These are phyloP conservation scores for Glycine latifolia DNA, from an alignment of 306 rosid species.

Conservation along the genomic window DNA sequence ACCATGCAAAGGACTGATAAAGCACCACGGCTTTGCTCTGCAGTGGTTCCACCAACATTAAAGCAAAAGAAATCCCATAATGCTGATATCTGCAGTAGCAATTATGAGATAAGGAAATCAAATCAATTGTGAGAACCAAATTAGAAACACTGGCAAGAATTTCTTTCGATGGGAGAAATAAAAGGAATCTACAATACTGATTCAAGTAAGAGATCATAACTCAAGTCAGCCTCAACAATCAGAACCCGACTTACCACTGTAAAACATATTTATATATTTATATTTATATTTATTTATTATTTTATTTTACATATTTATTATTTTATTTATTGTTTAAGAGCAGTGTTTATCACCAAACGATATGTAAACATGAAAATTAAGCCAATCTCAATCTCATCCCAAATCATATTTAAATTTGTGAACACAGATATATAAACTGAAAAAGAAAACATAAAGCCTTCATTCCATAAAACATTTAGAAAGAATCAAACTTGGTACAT, in stretches of 20 bases:
- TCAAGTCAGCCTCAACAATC: constrained; percentile 30
- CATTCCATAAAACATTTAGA: constrained; percentile 13
- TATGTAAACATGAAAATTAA: constrained; percentile 24
- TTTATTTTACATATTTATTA: neutral
- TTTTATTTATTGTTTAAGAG: neutral
- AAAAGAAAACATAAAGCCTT: constrained; percentile 30
- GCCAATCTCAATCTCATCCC: constrained; percentile 23
- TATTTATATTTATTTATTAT: neutral
- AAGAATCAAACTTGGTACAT: neutral
- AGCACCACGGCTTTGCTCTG: constrained; percentile 94
- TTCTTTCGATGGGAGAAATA: constrained; percentile 22
- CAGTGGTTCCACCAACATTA: constrained; percentile 86
- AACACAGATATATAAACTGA: neutral
- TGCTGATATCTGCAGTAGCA: constrained; percentile 71
- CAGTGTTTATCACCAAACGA: constrained; percentile 28
- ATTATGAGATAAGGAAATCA: constrained; percentile 37
- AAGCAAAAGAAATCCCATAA: constrained; percentile 98
- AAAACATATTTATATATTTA: neutral
- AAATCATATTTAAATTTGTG: constrained; percentile 27
- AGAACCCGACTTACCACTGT: constrained; percentile 29
- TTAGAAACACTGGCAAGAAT: constrained; percentile 22
- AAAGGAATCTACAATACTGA: constrained; percentile 17
- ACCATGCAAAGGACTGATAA: constrained; percentile 93
- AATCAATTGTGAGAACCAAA: constrained; percentile 30
- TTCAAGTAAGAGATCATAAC: constrained; percentile 16